Conservation (phyloP, 768 basidiomycete species). For the Lactifluus hygrophoroides region DNA sequence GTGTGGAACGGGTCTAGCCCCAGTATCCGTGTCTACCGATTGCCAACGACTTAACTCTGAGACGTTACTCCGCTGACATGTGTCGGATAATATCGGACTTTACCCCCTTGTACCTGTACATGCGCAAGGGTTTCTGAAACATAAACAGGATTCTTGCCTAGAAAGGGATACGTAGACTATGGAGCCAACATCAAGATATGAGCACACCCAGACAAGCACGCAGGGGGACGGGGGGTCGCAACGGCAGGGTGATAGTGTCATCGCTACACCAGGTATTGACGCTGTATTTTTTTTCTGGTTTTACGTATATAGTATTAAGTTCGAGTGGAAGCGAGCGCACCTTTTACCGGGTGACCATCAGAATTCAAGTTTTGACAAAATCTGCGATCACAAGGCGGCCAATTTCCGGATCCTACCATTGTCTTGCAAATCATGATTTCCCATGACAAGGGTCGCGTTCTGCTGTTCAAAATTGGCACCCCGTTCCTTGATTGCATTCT, state of each 20-base stretch:
- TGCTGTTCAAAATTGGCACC: no score
- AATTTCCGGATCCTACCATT: not conserved
- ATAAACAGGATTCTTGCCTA: not conserved
- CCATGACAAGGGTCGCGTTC: no score
- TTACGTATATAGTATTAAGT: no score
- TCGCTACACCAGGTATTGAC: no score
- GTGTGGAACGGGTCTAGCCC: not conserved
- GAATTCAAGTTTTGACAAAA: not conserved
- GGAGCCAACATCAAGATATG: no score
- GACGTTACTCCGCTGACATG: not conserved
- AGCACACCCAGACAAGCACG: not conserved
- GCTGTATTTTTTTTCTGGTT: no score
- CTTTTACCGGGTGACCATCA: not conserved
- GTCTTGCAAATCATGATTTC: no score
- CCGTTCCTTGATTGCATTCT: no score
- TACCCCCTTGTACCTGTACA: not conserved
- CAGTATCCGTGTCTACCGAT: not conserved
- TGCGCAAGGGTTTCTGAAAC: not conserved
- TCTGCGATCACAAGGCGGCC: not conserved
- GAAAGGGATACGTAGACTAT: not conserved
- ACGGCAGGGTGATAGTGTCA: not conserved
- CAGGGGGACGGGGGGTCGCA: not conserved
- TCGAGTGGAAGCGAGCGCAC: not conserved
- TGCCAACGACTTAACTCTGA: not conserved
- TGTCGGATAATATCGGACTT: conserved; percentile 15